These are phyloP conservation scores for Chiua virens DNA, from an alignment of 768 basidiomycete species.

Conservation along the genomic window DNA sequence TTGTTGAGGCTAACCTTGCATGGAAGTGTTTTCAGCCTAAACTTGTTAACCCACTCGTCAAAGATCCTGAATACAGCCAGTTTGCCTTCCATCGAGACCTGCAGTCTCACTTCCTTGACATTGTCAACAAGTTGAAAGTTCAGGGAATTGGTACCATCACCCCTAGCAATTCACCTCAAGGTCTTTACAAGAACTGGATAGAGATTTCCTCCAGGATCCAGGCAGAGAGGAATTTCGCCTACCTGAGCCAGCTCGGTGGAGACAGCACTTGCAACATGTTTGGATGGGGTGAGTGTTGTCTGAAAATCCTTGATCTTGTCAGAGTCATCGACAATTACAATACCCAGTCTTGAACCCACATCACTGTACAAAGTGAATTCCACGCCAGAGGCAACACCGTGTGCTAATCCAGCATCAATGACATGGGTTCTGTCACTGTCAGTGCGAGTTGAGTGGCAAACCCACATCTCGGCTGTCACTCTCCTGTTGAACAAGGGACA, in stretches of 20 bases:
- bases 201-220: neutral
- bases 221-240: slow-evolving; percentile 1
- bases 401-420: slow-evolving; percentile 24
- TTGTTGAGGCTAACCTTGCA: neutral
- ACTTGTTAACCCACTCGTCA: neutral
- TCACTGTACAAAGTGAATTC: slow-evolving; percentile 21
- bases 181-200: neutral
- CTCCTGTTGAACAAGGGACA: slow-evolving; percentile 26
- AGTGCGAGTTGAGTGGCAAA: neutral
- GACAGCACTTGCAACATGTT: neutral
- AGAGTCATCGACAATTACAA: slow-evolving; percentile 5
- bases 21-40: slow-evolving; percentile 1
- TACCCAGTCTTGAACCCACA: neutral
- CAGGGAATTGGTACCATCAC: neutral
- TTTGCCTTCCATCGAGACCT: neutral
- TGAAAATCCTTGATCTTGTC: slow-evolving; percentile 14
- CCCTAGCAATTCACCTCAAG: neutral
- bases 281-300: neutral
- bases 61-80: slow-evolving; percentile 1
- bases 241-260: slow-evolving; percentile 3
- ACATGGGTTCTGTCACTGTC: slow-evolving; percentile 6
- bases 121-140: neutral
- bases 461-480: slow-evolving; percentile 6
- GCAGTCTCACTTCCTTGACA: neutral
- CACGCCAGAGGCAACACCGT: slow-evolving; percentile 22